phyloP scores from a whole-genome alignment of 805 yeast species.

The Candida railenensis region DNA sequence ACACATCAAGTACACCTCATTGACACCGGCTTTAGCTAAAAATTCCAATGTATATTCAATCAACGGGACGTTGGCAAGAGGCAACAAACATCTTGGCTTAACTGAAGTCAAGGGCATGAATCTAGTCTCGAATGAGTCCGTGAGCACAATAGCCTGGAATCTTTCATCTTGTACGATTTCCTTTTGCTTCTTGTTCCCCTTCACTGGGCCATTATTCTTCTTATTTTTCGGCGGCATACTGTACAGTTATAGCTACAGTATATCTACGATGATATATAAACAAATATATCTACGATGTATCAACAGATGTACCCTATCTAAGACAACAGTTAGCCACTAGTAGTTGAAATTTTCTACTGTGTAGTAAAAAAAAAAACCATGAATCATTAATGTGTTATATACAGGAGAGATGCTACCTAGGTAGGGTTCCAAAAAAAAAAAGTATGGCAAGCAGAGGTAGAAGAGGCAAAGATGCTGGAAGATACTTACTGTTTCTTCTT shows the following conservation, averaged over 20 bases:
- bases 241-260: background rate
- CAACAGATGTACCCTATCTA: no score
- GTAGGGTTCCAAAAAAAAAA: background rate
- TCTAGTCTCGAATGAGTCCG: constrained; percentile 89
- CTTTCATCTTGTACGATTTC: constrained; percentile 68
- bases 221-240: constrained; percentile 44
- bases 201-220: background rate
- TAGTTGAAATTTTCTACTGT: background rate
- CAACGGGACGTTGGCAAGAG: constrained; percentile 89
- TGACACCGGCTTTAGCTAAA: constrained; percentile 84
- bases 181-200: constrained; percentile 43
- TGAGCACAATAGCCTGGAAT: constrained; percentile 90
- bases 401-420: no score
- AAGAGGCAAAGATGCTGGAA: no score
- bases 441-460: no score
- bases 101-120: constrained; percentile 89
- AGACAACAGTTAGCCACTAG: no score
- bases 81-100: constrained; percentile 86
- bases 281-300: no score
- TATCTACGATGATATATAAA: background rate
- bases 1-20: constrained; percentile 88
- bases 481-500: background rate
- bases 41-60: constrained; percentile 94
- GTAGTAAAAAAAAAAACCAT: background rate
- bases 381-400: background rate